A percentile compares a stretch with the other conserved stretches of the same genome.
Evolutionary conservation across 1,139 yeast genomes (phyloP).

Genomic region (Hanseniaspora uvarum): DNA sequence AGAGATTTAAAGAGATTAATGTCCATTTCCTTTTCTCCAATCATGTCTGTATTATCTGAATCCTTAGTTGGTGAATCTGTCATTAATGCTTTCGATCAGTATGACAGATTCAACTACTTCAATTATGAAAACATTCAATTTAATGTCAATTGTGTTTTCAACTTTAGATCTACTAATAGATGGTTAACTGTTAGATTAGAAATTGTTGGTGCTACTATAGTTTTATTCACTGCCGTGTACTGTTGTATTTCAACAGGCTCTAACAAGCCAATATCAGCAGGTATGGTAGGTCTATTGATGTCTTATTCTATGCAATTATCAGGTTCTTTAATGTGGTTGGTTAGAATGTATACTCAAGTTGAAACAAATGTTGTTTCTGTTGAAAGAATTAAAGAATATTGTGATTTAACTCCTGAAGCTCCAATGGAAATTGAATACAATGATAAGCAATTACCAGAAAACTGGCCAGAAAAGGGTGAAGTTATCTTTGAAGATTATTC

Average conservation of each 20-base stretch:
- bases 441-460: slow-evolving; percentile 32
- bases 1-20: slow-evolving; percentile 49
- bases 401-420: slow-evolving; percentile 54
- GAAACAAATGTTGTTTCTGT: slow-evolving; percentile 69
- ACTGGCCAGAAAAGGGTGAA: slow-evolving; percentile 56
- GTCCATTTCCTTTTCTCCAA: slow-evolving; percentile 47
- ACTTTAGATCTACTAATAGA: slow-evolving; percentile 50
- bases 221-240: slow-evolving; percentile 54
- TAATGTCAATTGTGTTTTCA: slow-evolving; percentile 49
- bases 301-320: slow-evolving; percentile 62
- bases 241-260: slow-evolving; percentile 37
- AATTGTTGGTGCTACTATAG: slow-evolving; percentile 54
- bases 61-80: slow-evolving; percentile 52
- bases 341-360: slow-evolving; percentile 58
- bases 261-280: slow-evolving; percentile 46
- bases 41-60: slow-evolving; percentile 56
- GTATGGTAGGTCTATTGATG: slow-evolving; percentile 65
- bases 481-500: slow-evolving; percentile 51
- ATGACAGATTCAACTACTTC: slow-evolving; percentile 43
- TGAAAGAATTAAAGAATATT: slow-evolving; percentile 65
- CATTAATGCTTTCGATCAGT: slow-evolving; percentile 46
- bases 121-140: slow-evolving; percentile 54
- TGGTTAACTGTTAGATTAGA: slow-evolving; percentile 68
- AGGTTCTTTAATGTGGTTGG: slow-evolving; percentile 48
- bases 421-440: slow-evolving; percentile 31